Evolutionary conservation across 1,139 yeast genomes (phyloP).

Genomic region (Yamadazyma membranifaciens): DNA sequence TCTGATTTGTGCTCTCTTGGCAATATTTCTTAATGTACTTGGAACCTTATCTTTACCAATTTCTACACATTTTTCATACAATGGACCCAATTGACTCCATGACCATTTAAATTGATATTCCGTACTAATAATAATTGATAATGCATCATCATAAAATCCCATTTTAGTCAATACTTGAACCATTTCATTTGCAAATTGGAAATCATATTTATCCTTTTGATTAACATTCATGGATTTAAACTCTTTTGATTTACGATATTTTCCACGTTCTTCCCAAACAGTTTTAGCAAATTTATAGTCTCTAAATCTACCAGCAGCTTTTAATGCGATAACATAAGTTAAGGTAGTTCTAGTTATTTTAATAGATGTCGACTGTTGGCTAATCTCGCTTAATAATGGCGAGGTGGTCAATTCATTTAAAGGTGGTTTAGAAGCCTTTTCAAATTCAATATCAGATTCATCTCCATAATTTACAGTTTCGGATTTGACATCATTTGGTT

Average conservation of each 20-base stretch:
- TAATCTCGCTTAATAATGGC: conserved; percentile 23
- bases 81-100: conserved; percentile 50
- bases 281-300: conserved; percentile 57
- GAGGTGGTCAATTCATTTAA: conserved; percentile 18
- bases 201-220: conserved; percentile 54
- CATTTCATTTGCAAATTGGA: conserved; percentile 67
- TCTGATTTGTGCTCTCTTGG: conserved; percentile 31
- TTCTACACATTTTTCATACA: conserved; percentile 47
- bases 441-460: conserved; percentile 8
- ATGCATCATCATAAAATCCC: conserved; percentile 64
- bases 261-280: conserved; percentile 79
- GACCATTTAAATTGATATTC: conserved; percentile 73
- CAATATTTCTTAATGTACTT: conserved; percentile 35
- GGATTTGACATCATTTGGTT: conserved; percentile 5
- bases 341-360: conserved; percentile 48
- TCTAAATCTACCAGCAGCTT: conserved; percentile 59
- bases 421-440: conserved; percentile 1
- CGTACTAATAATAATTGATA: conserved; percentile 65
- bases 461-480: too few species aligned
- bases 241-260: conserved; percentile 52
- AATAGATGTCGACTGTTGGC: not conserved
- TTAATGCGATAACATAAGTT: conserved; percentile 61
- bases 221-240: conserved; percentile 42
- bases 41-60: conserved; percentile 48
- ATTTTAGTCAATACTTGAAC: conserved; percentile 51